phyloP scores from a whole-genome alignment of 306 rosid species.

The Pyrus betulifolia region DNA sequence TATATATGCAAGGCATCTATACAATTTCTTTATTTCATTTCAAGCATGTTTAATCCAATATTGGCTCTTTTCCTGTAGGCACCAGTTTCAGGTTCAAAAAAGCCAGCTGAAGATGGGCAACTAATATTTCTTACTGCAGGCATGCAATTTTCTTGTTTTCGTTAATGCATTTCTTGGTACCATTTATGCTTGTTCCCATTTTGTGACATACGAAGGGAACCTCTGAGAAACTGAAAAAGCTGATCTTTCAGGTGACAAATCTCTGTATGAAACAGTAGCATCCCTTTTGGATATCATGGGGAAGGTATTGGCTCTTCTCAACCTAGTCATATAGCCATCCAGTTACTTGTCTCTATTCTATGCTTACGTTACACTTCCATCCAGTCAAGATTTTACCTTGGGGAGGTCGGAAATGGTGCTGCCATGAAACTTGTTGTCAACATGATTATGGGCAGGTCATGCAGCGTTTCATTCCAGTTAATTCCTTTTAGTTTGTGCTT shows the following conservation, averaged over 20 bases:
- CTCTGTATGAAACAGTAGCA: constrained; percentile 61
- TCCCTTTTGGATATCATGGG: constrained; percentile 87
- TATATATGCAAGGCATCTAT: neutral
- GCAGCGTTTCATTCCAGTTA: constrained; percentile 1
- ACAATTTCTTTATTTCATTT: neutral
- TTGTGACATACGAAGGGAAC: constrained; percentile 1
- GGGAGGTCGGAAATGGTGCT: constrained; percentile 95
- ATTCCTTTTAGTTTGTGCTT: constrained; percentile 11
- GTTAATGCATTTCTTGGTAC: neutral
- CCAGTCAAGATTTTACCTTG: constrained; percentile 88
- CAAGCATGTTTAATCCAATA: constrained; percentile 4
- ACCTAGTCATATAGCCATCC: neutral
- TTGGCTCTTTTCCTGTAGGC: constrained; percentile 45
- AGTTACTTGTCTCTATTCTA: constrained; percentile 11
- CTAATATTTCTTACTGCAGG: constrained; percentile 97
- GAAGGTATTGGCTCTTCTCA: constrained; percentile 45
- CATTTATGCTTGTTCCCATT: neutral
- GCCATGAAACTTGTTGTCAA: constrained; percentile 96
- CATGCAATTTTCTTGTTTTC: constrained; percentile 8
- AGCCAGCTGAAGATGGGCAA: constrained; percentile 96
- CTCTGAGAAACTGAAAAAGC: constrained; percentile 27
- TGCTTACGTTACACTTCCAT: constrained; percentile 18
- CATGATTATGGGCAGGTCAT: constrained; percentile 97
- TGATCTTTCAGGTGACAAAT: constrained; percentile 70
- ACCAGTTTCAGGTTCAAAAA: constrained; percentile 96